These are phyloP conservation scores for Kernera saxatilis DNA, from an alignment of 345 rosid genomes.

Conservation along the genomic window DNA sequence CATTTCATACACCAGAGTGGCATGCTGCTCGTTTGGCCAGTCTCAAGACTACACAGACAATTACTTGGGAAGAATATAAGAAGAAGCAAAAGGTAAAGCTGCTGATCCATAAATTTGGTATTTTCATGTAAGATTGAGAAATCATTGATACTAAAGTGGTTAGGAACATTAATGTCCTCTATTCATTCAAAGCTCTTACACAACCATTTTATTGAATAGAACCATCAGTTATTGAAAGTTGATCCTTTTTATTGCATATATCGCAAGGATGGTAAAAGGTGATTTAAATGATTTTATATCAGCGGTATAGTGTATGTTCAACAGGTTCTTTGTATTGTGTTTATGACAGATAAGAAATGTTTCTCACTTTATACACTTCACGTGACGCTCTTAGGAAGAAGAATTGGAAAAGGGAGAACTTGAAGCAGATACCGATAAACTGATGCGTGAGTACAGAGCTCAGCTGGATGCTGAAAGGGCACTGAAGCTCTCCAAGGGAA, in stretches of 20 bases:
- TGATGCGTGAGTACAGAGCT: slow-evolving; percentile 98
- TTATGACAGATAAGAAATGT: background rate
- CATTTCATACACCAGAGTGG: slow-evolving; percentile 99
- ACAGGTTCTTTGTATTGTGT: background rate
- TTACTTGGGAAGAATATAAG: slow-evolving; percentile 94
- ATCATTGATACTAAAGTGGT: background rate
- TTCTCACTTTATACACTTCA: background rate
- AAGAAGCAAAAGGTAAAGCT: slow-evolving; percentile 73
- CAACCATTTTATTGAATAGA: background rate
- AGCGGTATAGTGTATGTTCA: background rate
- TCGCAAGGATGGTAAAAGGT: background rate
- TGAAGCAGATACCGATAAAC: slow-evolving; percentile 86
- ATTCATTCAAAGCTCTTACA: background rate
- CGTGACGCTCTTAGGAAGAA: slow-evolving; percentile 57
- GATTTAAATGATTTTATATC: background rate
- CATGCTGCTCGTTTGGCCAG: slow-evolving; percentile 99
- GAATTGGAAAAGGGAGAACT: slow-evolving; percentile 77
- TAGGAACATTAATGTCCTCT: background rate
- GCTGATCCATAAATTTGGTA: no score
- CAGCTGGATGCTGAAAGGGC: slow-evolving; percentile 98
- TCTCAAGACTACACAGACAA: slow-evolving; percentile 80
- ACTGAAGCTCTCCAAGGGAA: slow-evolving; percentile 79
- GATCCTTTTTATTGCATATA: background rate
- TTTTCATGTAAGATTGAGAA: background rate
- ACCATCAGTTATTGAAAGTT: slow-evolving; percentile 5